phyloP scores from a whole-genome alignment of 176 grass and related monocot species.

The Alloteropsis semialata region DNA sequence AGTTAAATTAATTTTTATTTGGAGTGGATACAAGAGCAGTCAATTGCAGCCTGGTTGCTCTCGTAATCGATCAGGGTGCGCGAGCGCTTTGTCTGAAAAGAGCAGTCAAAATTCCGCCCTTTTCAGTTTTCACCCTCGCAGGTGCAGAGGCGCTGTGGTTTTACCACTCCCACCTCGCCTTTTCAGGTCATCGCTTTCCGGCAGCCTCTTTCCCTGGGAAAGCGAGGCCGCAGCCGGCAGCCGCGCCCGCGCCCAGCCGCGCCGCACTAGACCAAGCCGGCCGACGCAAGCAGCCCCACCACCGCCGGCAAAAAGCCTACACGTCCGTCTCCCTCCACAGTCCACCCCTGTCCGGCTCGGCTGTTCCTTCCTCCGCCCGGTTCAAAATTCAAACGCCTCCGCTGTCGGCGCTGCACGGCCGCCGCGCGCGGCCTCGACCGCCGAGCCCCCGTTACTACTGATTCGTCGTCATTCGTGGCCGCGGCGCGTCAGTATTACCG shows the following conservation, averaged over 20 bases:
- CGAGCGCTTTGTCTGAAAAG: slow-evolving; percentile 5
- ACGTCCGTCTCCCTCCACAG: neutral
- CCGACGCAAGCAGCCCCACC: neutral
- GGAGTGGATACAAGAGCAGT: neutral
- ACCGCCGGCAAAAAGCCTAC: slow-evolving; percentile 22
- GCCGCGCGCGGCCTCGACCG: neutral
- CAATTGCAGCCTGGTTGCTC: neutral
- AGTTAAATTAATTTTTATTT: neutral
- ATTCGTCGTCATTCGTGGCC: neutral
- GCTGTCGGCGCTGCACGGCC: neutral
- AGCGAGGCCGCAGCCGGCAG: neutral
- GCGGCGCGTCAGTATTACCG: neutral
- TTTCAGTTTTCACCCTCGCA: slow-evolving; percentile 14
- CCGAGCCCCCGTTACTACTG: neutral
- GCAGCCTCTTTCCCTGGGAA: neutral
- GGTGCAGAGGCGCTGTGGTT: neutral
- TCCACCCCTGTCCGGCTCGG: neutral
- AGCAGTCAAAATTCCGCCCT: neutral
- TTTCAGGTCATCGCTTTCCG: slow-evolving; percentile 41
- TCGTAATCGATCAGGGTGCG: neutral
- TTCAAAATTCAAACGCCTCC: slow-evolving; percentile 48
- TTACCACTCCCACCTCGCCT: neutral
- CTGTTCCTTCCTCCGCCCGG: neutral
- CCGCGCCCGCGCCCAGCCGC: neutral
- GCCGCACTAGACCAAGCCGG: neutral